phyloP scores from a whole-genome alignment of 495 filamentous ascomycete genomes.

The Bryoglossum gracile region DNA sequence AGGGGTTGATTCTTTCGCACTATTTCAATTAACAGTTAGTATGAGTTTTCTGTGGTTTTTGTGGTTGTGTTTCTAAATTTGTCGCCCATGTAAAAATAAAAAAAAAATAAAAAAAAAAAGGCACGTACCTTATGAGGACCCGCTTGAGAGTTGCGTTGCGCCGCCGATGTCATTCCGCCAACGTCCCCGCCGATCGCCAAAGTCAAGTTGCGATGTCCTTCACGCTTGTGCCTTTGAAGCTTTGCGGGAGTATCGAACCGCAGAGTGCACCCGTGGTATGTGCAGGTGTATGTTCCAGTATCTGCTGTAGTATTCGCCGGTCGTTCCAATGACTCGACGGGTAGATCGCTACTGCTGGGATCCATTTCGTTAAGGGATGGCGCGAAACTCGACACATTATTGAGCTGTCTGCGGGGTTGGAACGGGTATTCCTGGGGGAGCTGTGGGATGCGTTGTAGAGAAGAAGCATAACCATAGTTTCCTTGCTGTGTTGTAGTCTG shows the following conservation, averaged over 20 bases:
- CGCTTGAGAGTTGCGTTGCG: conserved; percentile 67
- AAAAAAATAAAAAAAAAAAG: neutral
- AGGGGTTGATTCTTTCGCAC: conserved; percentile 89
- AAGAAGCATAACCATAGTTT: conserved; percentile 35
- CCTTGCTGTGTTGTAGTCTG: conserved; percentile 21
- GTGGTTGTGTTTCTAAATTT: no score
- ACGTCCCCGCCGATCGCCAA: conserved; percentile 22
- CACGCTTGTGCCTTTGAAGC: conserved; percentile 92
- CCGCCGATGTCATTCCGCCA: conserved; percentile 44
- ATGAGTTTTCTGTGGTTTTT: neutral
- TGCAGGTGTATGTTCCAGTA: conserved; percentile 89
- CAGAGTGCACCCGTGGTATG: conserved; percentile 80
- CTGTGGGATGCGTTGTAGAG: conserved; percentile 27
- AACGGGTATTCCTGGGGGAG: conserved; percentile 55
- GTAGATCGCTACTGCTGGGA: conserved; percentile 50
- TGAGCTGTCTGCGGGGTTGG: conserved; percentile 21
- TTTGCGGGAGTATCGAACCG: conserved; percentile 82
- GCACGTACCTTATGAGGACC: conserved; percentile 63
- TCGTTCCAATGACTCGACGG: conserved; percentile 28
- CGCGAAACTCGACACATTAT: conserved; percentile 39
- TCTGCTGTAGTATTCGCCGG: conserved; percentile 63
- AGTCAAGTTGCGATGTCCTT: conserved; percentile 69
- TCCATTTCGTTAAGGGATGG: conserved; percentile 57
- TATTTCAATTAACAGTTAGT: conserved; percentile 7
- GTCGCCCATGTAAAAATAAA: no score